These are phyloP conservation scores for Lepidopterella palustris DNA, from an alignment of 495 filamentous ascomycete genomes.

Conservation along the genomic window DNA sequence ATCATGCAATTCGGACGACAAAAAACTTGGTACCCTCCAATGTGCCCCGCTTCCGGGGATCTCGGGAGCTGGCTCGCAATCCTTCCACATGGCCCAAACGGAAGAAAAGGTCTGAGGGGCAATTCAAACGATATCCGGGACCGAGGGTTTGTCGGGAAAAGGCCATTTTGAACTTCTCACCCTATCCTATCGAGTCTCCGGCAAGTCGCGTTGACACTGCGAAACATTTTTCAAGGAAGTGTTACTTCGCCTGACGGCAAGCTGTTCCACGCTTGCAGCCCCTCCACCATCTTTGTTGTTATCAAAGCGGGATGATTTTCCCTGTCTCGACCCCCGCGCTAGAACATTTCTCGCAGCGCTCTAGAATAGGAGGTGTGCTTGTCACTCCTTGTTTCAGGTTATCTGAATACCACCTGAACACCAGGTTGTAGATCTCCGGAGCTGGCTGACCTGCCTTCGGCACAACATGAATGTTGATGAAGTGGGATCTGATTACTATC, in stretches of 20 bases:
- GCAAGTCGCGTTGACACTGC: too few species aligned
- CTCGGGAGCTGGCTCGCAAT: not conserved
- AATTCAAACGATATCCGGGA: not conserved
- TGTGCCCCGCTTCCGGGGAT: not conserved
- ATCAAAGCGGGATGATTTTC: conserved; percentile 11
- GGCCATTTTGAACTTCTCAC: too few species aligned
- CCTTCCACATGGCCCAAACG: not conserved
- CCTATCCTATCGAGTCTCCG: too few species aligned
- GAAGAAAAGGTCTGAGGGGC: not conserved
- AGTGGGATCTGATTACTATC: too few species aligned
- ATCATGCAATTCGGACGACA: not conserved
- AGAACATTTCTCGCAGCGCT: conserved; percentile 19
- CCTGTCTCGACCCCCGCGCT: conserved; percentile 23
- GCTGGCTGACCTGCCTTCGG: conserved; percentile 13
- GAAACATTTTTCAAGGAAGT: too few species aligned
- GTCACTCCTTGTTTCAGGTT: conserved; percentile 18
- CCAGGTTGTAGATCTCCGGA: not conserved
- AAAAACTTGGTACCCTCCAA: not conserved
- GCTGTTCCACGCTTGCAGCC: conserved; percentile 3
- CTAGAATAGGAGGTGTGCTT: conserved; percentile 24
- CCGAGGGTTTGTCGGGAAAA: not conserved
- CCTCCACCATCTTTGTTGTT: conserved; percentile 5
- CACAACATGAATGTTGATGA: too few species aligned
- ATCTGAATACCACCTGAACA: not conserved
- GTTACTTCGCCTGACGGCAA: too few species aligned